Evolutionary conservation across 768 basidiomycete genomes (phyloP).

Genomic region (Calocybe gangraenosa): DNA sequence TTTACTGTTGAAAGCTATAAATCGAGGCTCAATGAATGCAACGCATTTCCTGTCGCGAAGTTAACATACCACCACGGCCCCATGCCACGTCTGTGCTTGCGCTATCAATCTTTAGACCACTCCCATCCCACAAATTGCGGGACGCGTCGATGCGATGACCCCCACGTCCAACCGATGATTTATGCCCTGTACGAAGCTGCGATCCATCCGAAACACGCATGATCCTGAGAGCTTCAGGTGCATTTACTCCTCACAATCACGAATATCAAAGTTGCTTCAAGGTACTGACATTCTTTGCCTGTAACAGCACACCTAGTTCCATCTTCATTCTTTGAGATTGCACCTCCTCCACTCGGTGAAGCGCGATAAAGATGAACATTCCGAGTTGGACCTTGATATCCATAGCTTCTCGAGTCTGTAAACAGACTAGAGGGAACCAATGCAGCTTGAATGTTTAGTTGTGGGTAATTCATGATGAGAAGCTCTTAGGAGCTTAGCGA

Average conservation of each 20-base stretch:
- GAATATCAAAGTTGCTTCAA: background rate
- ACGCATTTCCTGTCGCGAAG: background rate
- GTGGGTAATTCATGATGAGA: conserved; percentile 1
- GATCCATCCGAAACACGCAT: conserved; percentile 52
- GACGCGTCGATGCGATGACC: conserved; percentile 69
- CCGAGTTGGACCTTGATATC: conserved; percentile 38
- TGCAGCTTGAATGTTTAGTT: conserved; percentile 7
- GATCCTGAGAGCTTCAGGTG: conserved; percentile 49
- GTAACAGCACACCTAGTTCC: conserved; percentile 65
- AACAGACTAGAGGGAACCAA: conserved; percentile 19
- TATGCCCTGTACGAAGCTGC: conserved; percentile 41
- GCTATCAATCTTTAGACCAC: conserved; percentile 74
- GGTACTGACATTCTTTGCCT: conserved; percentile 64
- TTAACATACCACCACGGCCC: conserved; percentile 58
- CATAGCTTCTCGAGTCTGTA: conserved; percentile 38
- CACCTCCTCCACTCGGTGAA: conserved; percentile 57
- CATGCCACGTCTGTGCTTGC: conserved; percentile 79
- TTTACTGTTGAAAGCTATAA: conserved; percentile 64
- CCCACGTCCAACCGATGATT: conserved; percentile 49
- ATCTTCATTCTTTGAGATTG: conserved; percentile 66
- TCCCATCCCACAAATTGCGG: conserved; percentile 75
- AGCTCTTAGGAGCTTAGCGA: no score
- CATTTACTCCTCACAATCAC: background rate
- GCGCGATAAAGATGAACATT: conserved; percentile 60
- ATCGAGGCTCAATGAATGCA: no score